Base-by-base conservation (phyloP, 2,329 filamentous ascomycete genomes). In the Talaromyces albobiverticillius region DNA sequence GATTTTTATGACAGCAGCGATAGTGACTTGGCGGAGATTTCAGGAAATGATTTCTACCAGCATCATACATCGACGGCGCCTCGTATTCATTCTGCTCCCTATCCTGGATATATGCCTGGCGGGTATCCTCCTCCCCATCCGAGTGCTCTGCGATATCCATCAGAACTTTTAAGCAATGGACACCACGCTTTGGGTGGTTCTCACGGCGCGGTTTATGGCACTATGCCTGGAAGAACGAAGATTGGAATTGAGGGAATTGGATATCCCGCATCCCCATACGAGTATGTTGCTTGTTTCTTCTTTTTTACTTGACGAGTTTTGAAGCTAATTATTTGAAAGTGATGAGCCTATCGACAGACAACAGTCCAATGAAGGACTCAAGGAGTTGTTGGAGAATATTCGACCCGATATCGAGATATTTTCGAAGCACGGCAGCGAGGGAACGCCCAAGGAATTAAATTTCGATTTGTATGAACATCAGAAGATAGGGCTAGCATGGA, bases 401-500 rank as follows among this genome's bases (percentile, higher is more conserved):
- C 79, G 84, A 20, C 86, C 88, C 0, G 89, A 92, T 62, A 79
- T 84, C 63, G 84, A 88, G 6, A 78, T 86, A 11, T n/a, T n/a
- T n/a, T 76, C 81, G 0, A 75, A 78, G 25, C 79, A 85, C 52
- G 78, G 85, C 49, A 81, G 86, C 14, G 83, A 88, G 55, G 82
- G 82, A 22, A 90, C 87, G 0, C 90, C 90, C 0, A 79, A 81
- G 40, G 85, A 80, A 1, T 81, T 96, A 64, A 83, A 78, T 55
- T 84, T 83, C 54, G 75, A 80, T 0, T 76, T 96, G 8, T 90
- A 94, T 73, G 83, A 87, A 43, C 91, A 96, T 63, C 92, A 96
- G 66, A 86, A 89, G 62, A 75, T 93, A 16, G 89, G 87, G 3
- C 69, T 93, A 34, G 80, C 83, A 1, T 94, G 89, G 89, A 82